Percentiles rank a stretch among this genome's conserved stretches.
Evolutionary conservation across 768 basidiomycete species (phyloP).

Genomic region (Kwoniella bestiolae): DNA sequence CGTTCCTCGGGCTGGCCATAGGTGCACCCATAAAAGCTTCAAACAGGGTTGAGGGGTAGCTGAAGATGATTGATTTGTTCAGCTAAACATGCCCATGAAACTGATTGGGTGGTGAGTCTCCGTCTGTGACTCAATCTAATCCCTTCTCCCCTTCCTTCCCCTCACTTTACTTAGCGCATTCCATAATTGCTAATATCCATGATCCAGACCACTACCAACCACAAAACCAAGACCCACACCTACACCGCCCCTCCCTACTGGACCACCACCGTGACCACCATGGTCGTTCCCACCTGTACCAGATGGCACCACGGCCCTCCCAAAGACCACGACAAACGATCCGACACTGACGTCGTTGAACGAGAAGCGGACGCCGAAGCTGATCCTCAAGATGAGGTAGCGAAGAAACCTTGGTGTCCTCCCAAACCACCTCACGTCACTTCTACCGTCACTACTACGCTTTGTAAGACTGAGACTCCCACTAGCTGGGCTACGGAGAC

Average conservation of each 20-base stretch:
- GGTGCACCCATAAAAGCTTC: no score
- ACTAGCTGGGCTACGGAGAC: conserved; percentile 19
- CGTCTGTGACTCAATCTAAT: neutral
- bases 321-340: neutral
- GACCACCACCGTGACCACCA: conserved; percentile 14
- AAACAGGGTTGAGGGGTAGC: no score
- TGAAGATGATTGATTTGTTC: no score
- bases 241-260: conserved; percentile 1
- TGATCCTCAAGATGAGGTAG: neutral
- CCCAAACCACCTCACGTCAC: conserved; percentile 9
- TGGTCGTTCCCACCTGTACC: conserved; percentile 11
- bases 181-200: neutral
- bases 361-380: conserved; percentile 1
- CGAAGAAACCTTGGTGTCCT: conserved; percentile 12
- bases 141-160: neutral
- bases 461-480: conserved; percentile 23
- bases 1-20: no score
- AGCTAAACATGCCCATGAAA: conserved; percentile 15
- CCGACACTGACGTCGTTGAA: conserved; percentile 16
- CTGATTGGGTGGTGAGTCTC: conserved; percentile 12
- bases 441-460: neutral
- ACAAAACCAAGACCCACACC: conserved; percentile 9
- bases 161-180: neutral
- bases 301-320: neutral
- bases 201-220: conserved; percentile 14